Base-by-base conservation (phyloP, 2,329 filamentous ascomycete species). In the Stachybotrys chartarum region DNA sequence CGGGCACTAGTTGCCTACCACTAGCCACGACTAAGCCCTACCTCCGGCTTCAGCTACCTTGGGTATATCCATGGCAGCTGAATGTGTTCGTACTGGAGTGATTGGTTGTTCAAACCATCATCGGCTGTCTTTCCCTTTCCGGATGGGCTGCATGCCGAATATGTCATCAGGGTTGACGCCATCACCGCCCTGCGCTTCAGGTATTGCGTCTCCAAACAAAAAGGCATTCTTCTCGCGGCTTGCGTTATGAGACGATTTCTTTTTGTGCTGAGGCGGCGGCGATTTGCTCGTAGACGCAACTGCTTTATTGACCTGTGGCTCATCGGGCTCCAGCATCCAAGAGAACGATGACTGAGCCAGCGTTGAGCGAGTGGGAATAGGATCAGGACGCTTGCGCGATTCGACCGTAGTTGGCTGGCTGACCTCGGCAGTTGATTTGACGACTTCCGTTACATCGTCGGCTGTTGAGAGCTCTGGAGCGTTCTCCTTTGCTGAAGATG, bases 341-440 rank as follows among this genome's bases (percentile, higher is more conserved):
- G 87, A 85, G 68, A 90, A 91, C 5, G 85, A 87, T 7, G 88
- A 90, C 60, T 89, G 86, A 1, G 86, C 86, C 39, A 91, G 76
- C 0, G 79, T 83, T 4, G 86, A 87, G 24, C 86, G 79, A 18
- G 83, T 83, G 0, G 82, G 83, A 16, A 84, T 78, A 2, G 80
- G 72, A 60, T 58, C 70, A 50, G 65, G 63, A 60, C 47, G 55
- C 44, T 17, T 54, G 51, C n/a, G 44, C 52, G 16, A 59, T 31
- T 1, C 44, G n/a, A 24, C 45, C 18, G 8, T 8, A 17, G 49
- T 48, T 51, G 52, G 18, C 45, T 54, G 51, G 8, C 50, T 54
- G 60, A 67, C 54, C 35, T 10, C 35, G 35, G 35, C 8, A 6
- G 10, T 6, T 10, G 35, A 14, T 57, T 59, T 49, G n/a, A 57